Percentiles rank a stretch among this genome's conserved stretches.
Evolutionary conservation across 768 basidiomycete genomes (phyloP).

Genomic region (Boletus pseudo-olivaceus): DNA sequence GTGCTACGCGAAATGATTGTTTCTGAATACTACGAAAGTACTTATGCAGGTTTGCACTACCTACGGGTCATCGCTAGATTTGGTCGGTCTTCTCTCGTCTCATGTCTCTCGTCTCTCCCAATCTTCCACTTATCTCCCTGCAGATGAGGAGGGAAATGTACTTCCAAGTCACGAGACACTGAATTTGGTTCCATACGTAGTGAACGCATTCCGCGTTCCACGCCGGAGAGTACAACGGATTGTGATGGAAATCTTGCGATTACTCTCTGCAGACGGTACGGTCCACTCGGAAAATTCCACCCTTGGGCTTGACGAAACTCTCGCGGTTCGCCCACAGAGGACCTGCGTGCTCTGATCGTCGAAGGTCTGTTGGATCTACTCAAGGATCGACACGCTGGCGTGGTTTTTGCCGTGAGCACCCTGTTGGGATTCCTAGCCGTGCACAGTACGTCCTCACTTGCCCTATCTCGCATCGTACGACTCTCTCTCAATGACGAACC

Average conservation of each 20-base stretch:
- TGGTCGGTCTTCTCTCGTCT: constrained; percentile 8
- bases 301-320: background rate
- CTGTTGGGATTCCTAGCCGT: constrained; percentile 11
- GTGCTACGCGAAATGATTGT: constrained; percentile 16
- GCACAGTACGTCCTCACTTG: constrained; percentile 11
- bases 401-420: constrained; percentile 13
- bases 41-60: constrained; percentile 23
- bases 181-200: constrained; percentile 10
- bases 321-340: constrained; percentile 3
- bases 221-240: constrained; percentile 15
- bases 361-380: constrained; percentile 15
- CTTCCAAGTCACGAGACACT: background rate
- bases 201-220: constrained; percentile 15
- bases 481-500: background rate
- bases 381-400: constrained; percentile 12
- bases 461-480: background rate
- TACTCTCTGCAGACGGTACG: constrained; percentile 16
- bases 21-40: background rate
- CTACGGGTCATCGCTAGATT: constrained; percentile 18
- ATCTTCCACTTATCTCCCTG: background rate
- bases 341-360: constrained; percentile 9
- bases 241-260: constrained; percentile 11
- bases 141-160: constrained; percentile 7
- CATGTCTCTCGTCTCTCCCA: background rate
- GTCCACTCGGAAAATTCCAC: background rate